Percentiles rank a stretch among this genome's conserved stretches.
These are phyloP conservation scores for Sicyos edulis DNA, from an alignment of 306 rosid species.

Conservation along the genomic window DNA sequence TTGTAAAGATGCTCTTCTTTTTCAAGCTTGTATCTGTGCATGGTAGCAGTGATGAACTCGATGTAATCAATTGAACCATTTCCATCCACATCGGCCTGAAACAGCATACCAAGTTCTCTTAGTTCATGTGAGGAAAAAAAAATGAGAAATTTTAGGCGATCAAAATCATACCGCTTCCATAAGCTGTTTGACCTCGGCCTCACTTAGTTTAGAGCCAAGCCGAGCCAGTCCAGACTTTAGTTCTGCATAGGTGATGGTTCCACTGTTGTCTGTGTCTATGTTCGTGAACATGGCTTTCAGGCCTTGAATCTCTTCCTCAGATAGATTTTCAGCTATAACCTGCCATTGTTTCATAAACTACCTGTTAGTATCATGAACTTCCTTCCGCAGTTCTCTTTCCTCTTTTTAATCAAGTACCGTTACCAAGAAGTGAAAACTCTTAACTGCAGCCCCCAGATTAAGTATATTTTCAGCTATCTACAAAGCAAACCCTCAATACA, in stretches of 20 bases:
- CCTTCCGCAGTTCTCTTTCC: background rate
- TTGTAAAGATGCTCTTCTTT: slow-evolving; percentile 74
- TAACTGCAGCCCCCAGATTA: background rate
- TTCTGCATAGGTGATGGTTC: slow-evolving; percentile 82
- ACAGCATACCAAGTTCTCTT: slow-evolving; percentile 13
- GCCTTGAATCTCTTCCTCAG: slow-evolving; percentile 88
- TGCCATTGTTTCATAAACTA: slow-evolving; percentile 20
- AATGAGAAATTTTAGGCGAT: background rate
- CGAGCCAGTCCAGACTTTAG: slow-evolving; percentile 66
- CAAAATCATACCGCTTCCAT: slow-evolving; percentile 60
- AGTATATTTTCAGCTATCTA: background rate
- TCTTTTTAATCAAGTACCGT: background rate
- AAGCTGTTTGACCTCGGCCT: slow-evolving; percentile 71
- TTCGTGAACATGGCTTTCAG: slow-evolving; percentile 77
- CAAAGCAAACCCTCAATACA: background rate
- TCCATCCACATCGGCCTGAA: slow-evolving; percentile 90
- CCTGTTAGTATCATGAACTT: background rate
- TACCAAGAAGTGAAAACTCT: background rate
- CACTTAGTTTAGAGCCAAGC: slow-evolving; percentile 76
- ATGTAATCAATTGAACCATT: slow-evolving; percentile 75
- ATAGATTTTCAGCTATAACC: slow-evolving; percentile 91
- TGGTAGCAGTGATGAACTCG: slow-evolving; percentile 83
- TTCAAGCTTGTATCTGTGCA: slow-evolving; percentile 76
- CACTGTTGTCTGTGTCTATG: slow-evolving; percentile 78
- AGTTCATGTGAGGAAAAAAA: background rate